A percentile compares a stretch with the other conserved stretches of the same genome.
Conservation (phyloP, 2,329 filamentous ascomycete species). For the Ceratocystis harringtonii region DNA sequence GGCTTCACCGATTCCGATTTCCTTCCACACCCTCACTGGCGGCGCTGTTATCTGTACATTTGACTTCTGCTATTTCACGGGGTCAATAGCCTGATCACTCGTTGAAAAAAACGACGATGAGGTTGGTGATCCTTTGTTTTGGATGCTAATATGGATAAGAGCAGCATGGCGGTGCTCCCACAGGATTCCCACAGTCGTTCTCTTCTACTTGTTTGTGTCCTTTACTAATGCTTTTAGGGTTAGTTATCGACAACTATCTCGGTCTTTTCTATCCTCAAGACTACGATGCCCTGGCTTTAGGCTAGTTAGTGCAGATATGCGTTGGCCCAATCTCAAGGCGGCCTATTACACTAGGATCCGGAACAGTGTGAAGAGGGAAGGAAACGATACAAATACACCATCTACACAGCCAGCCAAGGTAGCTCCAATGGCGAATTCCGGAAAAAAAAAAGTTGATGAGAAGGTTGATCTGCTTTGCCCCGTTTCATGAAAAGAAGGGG, state of each 20-base stretch:
- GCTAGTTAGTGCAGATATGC: neutral
- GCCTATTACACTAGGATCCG: neutral
- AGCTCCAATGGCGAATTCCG: neutral
- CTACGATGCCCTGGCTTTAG: neutral
- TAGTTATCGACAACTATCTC: neutral
- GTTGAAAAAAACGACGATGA: neutral
- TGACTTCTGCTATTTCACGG: neutral
- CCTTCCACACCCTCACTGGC: constrained; percentile 2
- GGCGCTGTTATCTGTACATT: neutral
- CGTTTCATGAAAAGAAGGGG: neutral
- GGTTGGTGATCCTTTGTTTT: neutral
- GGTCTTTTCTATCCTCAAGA: neutral
- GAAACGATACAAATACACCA: neutral
- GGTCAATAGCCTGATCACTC: neutral
- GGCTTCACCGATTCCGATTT: neutral
- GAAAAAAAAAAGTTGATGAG: no score
- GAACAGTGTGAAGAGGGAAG: neutral
- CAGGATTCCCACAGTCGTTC: neutral
- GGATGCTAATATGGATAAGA: neutral
- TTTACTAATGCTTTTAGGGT: neutral
- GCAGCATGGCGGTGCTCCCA: neutral
- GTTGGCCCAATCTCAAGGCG: neutral
- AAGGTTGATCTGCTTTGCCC: neutral
- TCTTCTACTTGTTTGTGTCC: neutral
- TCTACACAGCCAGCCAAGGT: neutral